phyloP scores from a whole-genome alignment of 306 rosid species.

The Pyrus bretschneideri region DNA sequence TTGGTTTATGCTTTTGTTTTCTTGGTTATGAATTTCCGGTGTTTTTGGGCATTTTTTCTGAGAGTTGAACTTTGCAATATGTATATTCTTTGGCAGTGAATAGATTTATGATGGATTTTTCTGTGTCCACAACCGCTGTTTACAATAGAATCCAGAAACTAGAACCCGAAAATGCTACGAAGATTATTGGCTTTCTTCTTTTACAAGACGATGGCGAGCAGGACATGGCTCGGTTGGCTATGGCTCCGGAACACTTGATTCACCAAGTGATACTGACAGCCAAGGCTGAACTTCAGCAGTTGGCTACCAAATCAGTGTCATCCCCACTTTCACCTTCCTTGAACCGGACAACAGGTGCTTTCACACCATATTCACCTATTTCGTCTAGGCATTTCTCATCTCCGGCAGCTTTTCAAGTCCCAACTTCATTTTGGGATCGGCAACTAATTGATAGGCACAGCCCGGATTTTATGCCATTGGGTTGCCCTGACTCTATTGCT shows the following conservation, averaged over 20 bases:
- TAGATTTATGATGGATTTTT: constrained; percentile 50
- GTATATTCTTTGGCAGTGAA: constrained; percentile 16
- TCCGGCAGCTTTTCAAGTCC: constrained; percentile 17
- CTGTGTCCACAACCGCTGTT: constrained; percentile 44
- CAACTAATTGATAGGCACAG: constrained; percentile 20
- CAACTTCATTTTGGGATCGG: constrained; percentile 37
- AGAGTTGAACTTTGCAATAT: too few species aligned
- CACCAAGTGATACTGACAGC: constrained; percentile 33
- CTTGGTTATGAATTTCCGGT: neutral
- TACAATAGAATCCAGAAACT: constrained; percentile 38
- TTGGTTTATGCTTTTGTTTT: too few species aligned
- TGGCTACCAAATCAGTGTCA: constrained; percentile 20
- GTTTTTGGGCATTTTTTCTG: neutral
- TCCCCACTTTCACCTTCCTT: constrained; percentile 18
- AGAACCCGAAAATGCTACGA: constrained; percentile 50
- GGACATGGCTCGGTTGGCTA: constrained; percentile 45
- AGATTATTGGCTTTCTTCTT: constrained; percentile 58
- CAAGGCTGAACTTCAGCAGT: constrained; percentile 37
- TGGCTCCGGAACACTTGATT: constrained; percentile 42
- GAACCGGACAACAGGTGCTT: constrained; percentile 15
- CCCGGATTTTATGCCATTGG: constrained; percentile 20
- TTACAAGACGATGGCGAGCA: constrained; percentile 45
- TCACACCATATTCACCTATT: constrained; percentile 18
- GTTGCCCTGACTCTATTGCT: constrained; percentile 30
- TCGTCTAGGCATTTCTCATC: constrained; percentile 23